Evolutionary conservation across 78 protist species (phyloP).

Genomic region (Diacronema lutheri): DNA sequence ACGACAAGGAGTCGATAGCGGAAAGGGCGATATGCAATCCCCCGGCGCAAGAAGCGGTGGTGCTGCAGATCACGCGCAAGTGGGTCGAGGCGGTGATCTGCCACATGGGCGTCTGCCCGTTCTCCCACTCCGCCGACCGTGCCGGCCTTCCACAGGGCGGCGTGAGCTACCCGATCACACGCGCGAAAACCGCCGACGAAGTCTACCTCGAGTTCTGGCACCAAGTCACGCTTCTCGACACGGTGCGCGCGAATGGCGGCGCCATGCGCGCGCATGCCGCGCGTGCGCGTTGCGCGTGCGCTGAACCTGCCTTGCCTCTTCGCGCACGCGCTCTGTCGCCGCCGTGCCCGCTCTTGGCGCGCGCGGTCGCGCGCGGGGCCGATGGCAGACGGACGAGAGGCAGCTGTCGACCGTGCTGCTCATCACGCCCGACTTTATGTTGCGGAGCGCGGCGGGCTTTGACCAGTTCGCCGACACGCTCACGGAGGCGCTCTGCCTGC

Average conservation of each 20-base stretch:
- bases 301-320: no score
- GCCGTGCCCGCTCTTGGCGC: no score
- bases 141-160: conserved; percentile 1
- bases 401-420: background rate
- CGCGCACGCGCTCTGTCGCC: no score
- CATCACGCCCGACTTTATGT: background rate
- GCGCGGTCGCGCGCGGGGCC: no score
- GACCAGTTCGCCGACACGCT: conserved; percentile 11
- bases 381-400: background rate
- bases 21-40: no score
- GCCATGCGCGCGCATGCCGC: no score
- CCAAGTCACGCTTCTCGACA: background rate
- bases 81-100: conserved; percentile 2
- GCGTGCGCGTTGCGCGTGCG: no score
- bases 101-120: background rate
- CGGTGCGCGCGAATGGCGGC: no score
- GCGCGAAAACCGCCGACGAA: background rate
- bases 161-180: background rate
- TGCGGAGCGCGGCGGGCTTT: background rate
- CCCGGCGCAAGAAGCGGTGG: background rate
- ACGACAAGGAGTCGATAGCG: no score
- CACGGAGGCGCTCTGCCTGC: background rate
- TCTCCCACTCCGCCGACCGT: background rate
- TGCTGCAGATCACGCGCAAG: background rate
- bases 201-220: conserved; percentile 2